Evolutionary conservation across 768 basidiomycete genomes (phyloP), one percentile per base, ranked within the genome.

Genomic region (Termitomyces sp.): DNA sequence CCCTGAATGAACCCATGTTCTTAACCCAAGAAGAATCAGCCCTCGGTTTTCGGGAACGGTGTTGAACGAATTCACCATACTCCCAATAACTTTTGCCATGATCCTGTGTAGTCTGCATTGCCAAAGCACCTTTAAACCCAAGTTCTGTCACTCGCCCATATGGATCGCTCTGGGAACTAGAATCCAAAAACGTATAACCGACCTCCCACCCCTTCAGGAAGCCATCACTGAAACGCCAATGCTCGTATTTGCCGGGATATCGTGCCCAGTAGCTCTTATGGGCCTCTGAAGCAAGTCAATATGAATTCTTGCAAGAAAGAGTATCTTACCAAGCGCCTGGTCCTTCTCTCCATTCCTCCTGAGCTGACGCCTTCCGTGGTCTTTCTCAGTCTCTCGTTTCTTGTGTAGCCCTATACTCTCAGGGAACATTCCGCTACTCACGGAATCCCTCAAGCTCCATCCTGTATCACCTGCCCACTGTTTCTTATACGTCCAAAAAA

Each of bases 401-500:
- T 66, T 63, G 22, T 61, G 58, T 52, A 82, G 65, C 8, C 82
- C 84, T 6, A 84, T 71, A 45, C 63, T 73, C 0, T 63, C 19
- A 0, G 88, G 89, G 61, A 90, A 79, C 5, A 87, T 80, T 7
- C 84, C 85, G 2, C 74, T 76, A 24, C 73, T 74, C 1, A 81
- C 77, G 0, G 87, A 85, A 66, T 90, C 84, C 55, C 77, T 73
- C 37, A 87, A 79, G 28, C 81, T 81, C 91, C 90, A 92, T 0
- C 90, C 90, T 4, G 71, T 77, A 70, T 93, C 90, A 53, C 84
- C 83, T 3, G 65, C 67, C 5, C 70, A 65, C 48, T 83, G 77
- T 67, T 91, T 90, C 74, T 84, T 90, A 64, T 83, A 87, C 37
- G 88, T 90, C 91, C 91, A 91, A 65, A 88, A 93, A 71, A 85